phyloP scores from a whole-genome alignment of 805 yeast genomes.

The Cyberlindnera subsufficiens region DNA sequence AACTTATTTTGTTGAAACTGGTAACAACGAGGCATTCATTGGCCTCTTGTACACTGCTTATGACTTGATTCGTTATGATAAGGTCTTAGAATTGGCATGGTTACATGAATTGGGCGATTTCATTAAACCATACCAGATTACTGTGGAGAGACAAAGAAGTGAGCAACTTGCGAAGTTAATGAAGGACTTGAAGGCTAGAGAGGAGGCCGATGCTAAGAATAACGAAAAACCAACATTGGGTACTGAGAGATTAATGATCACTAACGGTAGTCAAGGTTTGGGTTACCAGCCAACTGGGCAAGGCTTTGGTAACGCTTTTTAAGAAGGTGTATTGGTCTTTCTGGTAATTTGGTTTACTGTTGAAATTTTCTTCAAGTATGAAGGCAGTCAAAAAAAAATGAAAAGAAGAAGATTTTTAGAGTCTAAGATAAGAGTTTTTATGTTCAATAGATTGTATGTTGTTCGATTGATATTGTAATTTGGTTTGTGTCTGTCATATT shows the following conservation, averaged over 20 bases:
- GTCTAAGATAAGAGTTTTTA: too few species aligned
- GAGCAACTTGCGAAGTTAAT: slow-evolving; percentile 59
- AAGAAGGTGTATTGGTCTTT: neutral
- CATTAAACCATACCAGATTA: slow-evolving; percentile 88
- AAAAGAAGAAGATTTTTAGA: too few species aligned
- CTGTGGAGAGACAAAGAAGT: slow-evolving; percentile 75
- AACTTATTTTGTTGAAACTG: slow-evolving; percentile 91
- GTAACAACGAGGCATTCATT: slow-evolving; percentile 91
- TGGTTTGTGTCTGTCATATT: too few species aligned
- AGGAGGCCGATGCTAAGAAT: slow-evolving; percentile 50
- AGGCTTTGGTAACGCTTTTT: slow-evolving; percentile 57
- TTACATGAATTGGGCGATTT: slow-evolving; percentile 76
- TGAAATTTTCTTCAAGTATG: too few species aligned
- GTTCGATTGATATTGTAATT: too few species aligned
- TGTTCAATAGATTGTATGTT: too few species aligned
- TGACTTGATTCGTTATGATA: slow-evolving; percentile 71
- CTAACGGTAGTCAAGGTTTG: slow-evolving; percentile 64
- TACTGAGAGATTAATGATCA: slow-evolving; percentile 74
- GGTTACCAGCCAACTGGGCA: slow-evolving; percentile 69
- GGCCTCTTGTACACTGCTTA: slow-evolving; percentile 86
- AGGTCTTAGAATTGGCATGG: slow-evolving; percentile 89
- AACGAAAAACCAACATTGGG: slow-evolving; percentile 39
- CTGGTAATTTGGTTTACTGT: too few species aligned
- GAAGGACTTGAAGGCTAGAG: slow-evolving; percentile 65
- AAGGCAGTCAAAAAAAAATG: too few species aligned